Conservation (phyloP, 1,284 basidiomycete species). For the Thecaphora thlaspeos region DNA sequence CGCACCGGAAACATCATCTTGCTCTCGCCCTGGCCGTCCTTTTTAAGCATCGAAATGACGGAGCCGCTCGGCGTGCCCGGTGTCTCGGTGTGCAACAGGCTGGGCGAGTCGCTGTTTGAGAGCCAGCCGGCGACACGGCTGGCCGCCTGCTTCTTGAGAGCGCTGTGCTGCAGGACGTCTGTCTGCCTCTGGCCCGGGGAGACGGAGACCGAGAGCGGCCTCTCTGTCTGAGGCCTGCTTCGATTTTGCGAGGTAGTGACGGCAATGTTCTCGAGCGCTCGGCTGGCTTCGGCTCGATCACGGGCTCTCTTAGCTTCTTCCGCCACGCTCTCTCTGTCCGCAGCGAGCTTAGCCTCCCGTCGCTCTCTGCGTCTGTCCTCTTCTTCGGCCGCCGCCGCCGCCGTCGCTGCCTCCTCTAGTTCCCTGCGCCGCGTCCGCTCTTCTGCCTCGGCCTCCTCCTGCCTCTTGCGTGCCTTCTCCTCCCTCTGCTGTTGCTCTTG, state of each 20-base stretch:
- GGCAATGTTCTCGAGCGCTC: neutral
- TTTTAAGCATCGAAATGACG: slow-evolving; percentile 28
- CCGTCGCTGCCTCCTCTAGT: slow-evolving; percentile 8
- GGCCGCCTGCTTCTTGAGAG: slow-evolving; percentile 36
- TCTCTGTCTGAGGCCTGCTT: slow-evolving; percentile 3
- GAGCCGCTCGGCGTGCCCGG: slow-evolving; percentile 41
- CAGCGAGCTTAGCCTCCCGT: slow-evolving; percentile 1
- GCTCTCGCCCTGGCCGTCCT: slow-evolving; percentile 5
- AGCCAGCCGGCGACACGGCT: slow-evolving; percentile 45
- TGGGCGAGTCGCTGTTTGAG: slow-evolving; percentile 18
- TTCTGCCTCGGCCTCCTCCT: slow-evolving; percentile 9
- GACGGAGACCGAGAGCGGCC: neutral
- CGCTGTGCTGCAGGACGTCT: slow-evolving; percentile 7
- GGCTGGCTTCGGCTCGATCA: neutral
- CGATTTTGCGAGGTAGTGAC: neutral
- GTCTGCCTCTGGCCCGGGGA: neutral
- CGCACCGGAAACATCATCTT: slow-evolving; percentile 9
- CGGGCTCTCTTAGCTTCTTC: slow-evolving; percentile 1
- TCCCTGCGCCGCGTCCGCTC: neutral
- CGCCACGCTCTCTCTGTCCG: neutral
- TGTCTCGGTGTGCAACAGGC: slow-evolving; percentile 20
- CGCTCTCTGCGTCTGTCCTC: neutral
- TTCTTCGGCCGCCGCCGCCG: slow-evolving; percentile 5
- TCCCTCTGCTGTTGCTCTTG: slow-evolving; percentile 2
- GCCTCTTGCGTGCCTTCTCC: slow-evolving; percentile 1